Conservation (phyloP, 177 flowering plant genomes). For the Vitis hybrid region DNA sequence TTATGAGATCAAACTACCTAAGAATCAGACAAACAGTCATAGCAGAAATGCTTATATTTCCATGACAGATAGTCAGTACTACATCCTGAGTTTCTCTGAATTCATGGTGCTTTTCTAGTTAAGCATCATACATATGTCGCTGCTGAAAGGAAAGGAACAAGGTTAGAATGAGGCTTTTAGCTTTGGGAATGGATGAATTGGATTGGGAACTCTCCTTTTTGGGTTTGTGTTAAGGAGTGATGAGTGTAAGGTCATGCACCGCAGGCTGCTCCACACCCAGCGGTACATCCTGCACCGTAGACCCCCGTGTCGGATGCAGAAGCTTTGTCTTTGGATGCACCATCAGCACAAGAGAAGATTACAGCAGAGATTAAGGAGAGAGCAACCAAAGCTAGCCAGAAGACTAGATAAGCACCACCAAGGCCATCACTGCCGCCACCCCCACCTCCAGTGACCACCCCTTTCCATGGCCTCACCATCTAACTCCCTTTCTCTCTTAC, state of each 20-base stretch:
- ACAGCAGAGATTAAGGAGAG: slow-evolving; percentile 15
- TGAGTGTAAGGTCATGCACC: slow-evolving; percentile 17
- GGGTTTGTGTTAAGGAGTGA: background rate
- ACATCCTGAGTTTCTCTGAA: too few relatives aligned
- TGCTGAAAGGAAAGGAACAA: too few relatives aligned
- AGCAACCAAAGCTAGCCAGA: slow-evolving; percentile 20
- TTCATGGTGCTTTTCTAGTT: too few relatives aligned
- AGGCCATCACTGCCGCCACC: background rate
- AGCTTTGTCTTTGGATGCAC: slow-evolving; percentile 27
- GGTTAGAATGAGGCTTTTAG: background rate
- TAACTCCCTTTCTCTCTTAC: background rate
- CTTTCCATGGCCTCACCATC: slow-evolving; percentile 18
- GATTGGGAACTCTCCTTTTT: too few relatives aligned
- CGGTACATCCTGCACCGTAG: slow-evolving; percentile 30
- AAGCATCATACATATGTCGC: too few relatives aligned
- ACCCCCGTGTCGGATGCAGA: slow-evolving; percentile 12
- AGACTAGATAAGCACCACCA: slow-evolving; percentile 1
- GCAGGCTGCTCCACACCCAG: slow-evolving; percentile 34
- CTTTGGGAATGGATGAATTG: background rate
- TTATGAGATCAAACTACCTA: too few relatives aligned
- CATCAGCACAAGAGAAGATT: slow-evolving; percentile 28
- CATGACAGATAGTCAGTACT: too few relatives aligned
- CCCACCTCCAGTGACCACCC: background rate
- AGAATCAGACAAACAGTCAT: too few relatives aligned
- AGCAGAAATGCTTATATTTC: too few relatives aligned